Evolutionary conservation across 306 rosid genomes (phyloP), one percentile per base, ranked within the genome.

Genomic region (Cucumis cinereus): DNA sequence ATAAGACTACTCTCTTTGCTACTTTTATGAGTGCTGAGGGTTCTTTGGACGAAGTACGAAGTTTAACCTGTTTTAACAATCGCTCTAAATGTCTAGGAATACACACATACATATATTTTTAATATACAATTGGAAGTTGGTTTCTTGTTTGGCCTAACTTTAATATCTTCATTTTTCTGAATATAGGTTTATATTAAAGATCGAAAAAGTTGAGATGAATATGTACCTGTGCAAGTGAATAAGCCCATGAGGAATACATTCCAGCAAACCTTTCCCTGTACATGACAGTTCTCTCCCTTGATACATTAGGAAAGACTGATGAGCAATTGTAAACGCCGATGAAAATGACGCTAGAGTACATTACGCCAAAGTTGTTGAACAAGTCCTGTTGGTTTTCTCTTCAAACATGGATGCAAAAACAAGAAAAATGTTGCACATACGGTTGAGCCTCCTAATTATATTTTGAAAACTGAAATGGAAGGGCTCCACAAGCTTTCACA

Each of bases 211-310:
- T 43, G 1, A 45, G 16, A 62, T 5, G 30, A 75, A 22, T 43
- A 62, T 50, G 74, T 70, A 87, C 88, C 90, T 87, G 85, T 6
- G 86, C 83, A 62, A 83, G 71, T 77, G 90, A 79, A 70, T 73
- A 83, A 14, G 87, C 88, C 88, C 77, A 77, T 4, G 90, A 77
- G 72, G 88, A 79, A 67, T 87, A 87, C 84, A 87, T 83, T 57
- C 88, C 83, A 45, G 86, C 79, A 83, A 87, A 87, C 52, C 41
- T 83, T 83, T 87, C 87, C 6, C 86, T 77, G 49, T 85, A 85
- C 85, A 85, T 74, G 0, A 85, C 88, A 24, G 64, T 71, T 79
- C 85, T 75, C 80, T 83, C 85, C 13, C 57, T 77, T 11, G 80
- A 72, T 12, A 83, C 76, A 24, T 77, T 45, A 74, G 72, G 82